These are phyloP conservation scores for Tetradesmus obliquus DNA, from an alignment of 139 green algal genomes.

Conservation along the genomic window DNA sequence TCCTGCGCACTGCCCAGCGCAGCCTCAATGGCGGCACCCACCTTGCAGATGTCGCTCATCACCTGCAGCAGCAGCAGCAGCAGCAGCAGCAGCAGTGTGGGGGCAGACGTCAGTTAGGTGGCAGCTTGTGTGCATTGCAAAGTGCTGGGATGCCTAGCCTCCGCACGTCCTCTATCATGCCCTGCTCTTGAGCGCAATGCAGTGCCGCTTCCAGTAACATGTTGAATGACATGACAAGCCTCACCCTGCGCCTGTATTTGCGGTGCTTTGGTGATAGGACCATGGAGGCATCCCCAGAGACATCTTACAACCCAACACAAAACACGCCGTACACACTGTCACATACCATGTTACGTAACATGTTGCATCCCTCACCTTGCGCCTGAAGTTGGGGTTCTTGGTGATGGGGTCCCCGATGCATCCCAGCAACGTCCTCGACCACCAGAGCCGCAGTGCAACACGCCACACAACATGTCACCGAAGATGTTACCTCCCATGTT, in stretches of 20 bases:
- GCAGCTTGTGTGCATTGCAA: not conserved
- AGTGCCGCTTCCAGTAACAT: no score
- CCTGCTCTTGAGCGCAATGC: no score
- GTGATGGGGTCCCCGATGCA: slow-evolving; percentile 60
- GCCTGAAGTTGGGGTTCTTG: slow-evolving; percentile 31
- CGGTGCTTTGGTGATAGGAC: no score
- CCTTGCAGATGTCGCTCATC: slow-evolving; percentile 56
- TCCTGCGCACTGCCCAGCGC: slow-evolving; percentile 88
- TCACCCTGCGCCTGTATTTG: no score
- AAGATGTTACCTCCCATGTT: no score
- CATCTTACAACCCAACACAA: no score
- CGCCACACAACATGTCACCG: no score
- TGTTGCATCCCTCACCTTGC: slow-evolving; percentile 1
- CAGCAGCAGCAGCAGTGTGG: not conserved
- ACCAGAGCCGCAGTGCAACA: not conserved
- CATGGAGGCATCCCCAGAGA: no score
- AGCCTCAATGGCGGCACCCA: slow-evolving; percentile 89
- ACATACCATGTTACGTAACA: no score
- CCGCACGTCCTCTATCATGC: not conserved
- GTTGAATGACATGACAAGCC: no score
- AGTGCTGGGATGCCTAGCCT: not conserved
- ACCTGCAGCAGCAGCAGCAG: slow-evolving; percentile 26
- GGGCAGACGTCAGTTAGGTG: not conserved
- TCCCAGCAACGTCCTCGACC: no score
- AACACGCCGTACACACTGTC: no score